Evolutionary conservation across 371 early-diverging fungal genomes (phyloP), one percentile per base, ranked within the genome.

Genomic region (Mucor racemosus): DNA sequence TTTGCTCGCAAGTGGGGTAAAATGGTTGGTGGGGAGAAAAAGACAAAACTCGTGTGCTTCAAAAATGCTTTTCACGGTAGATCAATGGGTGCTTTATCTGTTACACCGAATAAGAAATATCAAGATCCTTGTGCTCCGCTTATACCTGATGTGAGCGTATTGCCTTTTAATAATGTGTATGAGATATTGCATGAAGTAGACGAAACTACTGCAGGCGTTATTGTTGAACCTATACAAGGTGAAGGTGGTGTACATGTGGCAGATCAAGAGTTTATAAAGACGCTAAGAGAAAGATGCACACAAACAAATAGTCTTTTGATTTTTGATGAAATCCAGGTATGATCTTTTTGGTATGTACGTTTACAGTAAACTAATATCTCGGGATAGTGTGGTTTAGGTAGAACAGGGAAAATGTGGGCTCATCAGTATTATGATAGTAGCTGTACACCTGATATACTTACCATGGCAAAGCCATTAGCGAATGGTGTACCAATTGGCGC

Each of bases 401-500:
- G 98, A 54, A 90, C 95, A 3, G 98, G 97, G 65, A 90, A 87
- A 58, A 72, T 96, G 48, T 96, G 92, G 90, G 94, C 90, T 7
- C 93, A 94, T 73, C 89, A 93, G 36, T 71, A 88, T 68, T 88
- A 75, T 58, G 78, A 86, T 11, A 69, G 70, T 15, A 79, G 77
- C 66, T 86, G 92, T 69, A 77, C 76, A 34, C 98, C 98, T 6
- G 98, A 97, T 78, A 85, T 97, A 21, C 60, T 97, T 64, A 94
- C 96, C 26, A 83, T 92, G 82, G 98, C 97, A 64, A 97, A 94
- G 65, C 94, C 96, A 26, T 81, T 92, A 80, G 98, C 97, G 64
- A 97, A 94, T 79, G 97, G 97, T 46, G 76, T 95, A 26, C 97
- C 97, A 9, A 92, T 97, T 65, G 96, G 97, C 68, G 97, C 97